Evolutionary conservation across 257 asterid genomes (phyloP).

Genomic region (Nicotiana undulata): DNA sequence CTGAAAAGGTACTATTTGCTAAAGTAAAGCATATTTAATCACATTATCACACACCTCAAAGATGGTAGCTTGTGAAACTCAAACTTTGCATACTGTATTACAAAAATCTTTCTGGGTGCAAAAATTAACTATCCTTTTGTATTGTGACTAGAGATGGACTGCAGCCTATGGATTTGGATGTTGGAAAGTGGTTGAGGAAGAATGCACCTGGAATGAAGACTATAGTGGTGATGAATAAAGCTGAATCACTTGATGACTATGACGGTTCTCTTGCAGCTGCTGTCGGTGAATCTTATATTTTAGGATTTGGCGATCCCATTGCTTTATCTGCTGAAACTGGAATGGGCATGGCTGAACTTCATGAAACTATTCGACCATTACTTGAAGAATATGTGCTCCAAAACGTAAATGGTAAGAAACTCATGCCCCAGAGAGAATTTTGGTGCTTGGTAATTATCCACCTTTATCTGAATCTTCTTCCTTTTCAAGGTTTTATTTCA

Average conservation of each 20-base stretch:
- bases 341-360: slow-evolving; percentile 70
- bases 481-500: neutral
- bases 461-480: neutral
- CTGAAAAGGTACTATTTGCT: neutral
- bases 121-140: neutral
- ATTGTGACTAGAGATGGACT: slow-evolving; percentile 64
- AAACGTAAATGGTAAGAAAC: slow-evolving; percentile 33
- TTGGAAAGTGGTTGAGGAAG: slow-evolving; percentile 94
- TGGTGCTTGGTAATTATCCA: neutral
- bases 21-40: neutral
- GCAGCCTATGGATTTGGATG: slow-evolving; percentile 89
- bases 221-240: slow-evolving; percentile 83
- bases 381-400: slow-evolving; percentile 63
- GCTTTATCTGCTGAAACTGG: slow-evolving; percentile 97
- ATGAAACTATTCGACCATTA: slow-evolving; percentile 57
- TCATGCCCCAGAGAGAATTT: neutral
- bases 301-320: slow-evolving; percentile 94
- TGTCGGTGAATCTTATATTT: slow-evolving; percentile 73
- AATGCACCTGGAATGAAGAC: slow-evolving; percentile 71
- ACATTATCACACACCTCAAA: neutral
- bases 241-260: slow-evolving; percentile 74
- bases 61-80: neutral
- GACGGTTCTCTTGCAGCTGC: slow-evolving; percentile 76
- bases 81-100: neutral
- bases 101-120: neutral